Conservation (phyloP, 139 green algal species). For the Chlorella sp. region DNA sequence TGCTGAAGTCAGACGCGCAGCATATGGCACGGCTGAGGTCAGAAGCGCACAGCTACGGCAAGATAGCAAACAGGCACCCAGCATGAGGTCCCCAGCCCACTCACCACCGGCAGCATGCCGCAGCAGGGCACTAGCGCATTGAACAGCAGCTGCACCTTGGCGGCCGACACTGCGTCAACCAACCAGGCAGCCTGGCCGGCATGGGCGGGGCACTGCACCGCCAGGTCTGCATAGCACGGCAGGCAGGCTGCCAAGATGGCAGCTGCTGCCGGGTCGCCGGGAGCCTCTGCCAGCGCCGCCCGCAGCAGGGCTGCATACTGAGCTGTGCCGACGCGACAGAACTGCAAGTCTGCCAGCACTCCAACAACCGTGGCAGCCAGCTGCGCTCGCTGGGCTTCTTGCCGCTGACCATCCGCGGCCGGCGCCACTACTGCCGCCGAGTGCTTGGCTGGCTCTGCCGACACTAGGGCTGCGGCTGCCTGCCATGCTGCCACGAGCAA, state of each 20-base stretch:
- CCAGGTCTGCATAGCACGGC: constrained; percentile 43
- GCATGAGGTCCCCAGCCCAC: not conserved
- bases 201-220: not conserved
- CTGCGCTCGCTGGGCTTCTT: not conserved
- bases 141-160: constrained; percentile 51
- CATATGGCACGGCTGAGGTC: too few species aligned
- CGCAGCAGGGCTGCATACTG: constrained; percentile 44
- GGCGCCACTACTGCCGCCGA: too few species aligned
- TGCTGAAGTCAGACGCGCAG: too few species aligned
- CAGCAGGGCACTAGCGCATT: constrained; percentile 42
- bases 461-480: not conserved
- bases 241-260: constrained; percentile 22
- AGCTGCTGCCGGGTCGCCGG: not conserved
- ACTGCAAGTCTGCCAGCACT: constrained; percentile 48
- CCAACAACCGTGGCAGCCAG: constrained; percentile 24
- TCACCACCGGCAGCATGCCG: constrained; percentile 32
- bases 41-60: not conserved
- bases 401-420: too few species aligned
- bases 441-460: not conserved
- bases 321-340: constrained; percentile 41
- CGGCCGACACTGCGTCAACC: constrained; percentile 32
- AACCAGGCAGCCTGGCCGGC: constrained; percentile 30
- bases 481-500: constrained; percentile 7
- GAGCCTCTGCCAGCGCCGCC: constrained; percentile 23
- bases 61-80: not conserved